Evolutionary conservation across 1,139 yeast genomes (phyloP), one percentile per base, ranked within the genome.

Genomic region (Suzukiozyma palmioleophila): DNA sequence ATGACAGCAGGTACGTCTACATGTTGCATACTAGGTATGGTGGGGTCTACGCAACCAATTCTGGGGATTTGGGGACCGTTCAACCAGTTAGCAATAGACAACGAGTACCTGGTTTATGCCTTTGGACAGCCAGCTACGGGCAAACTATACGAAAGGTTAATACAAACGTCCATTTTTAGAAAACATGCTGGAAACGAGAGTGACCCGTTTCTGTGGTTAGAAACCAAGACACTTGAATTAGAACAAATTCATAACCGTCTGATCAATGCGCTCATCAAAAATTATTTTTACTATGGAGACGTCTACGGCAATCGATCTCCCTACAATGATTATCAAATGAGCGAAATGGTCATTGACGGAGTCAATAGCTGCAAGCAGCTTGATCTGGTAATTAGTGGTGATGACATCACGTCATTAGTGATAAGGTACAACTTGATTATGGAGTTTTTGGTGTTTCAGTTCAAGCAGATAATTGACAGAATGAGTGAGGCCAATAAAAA

Each of bases 1-100:
- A 69, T 77, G 74, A 71, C 77, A 8, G 84, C 83, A 1, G 84
- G 84, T 0, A 79, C 84, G 0, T 77, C 82, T 5, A 77, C 83
- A 0, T 79, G 84, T 45, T 77, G 66, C 43, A 48, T 79, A 3
- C 49, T 68, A 8, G 64, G 68, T 1, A 53, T 60, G 3, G 38
- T 39, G 1, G 25, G 33, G 1, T 21, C 32, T 5, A 28, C 37
- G 1, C 34, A 33, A 1, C 54, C 60, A 22, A 51, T 66, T 2
- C 54, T 60, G 0, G 82, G 82, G 0, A 56, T 77, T 3, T 79
- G 84, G 84, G 84, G 84, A 0, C 84, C 84, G 0, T 78, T 69
- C 48, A 29, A 51, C 48, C 44, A 63, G 54, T 40, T 55, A 52
- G 16, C 51, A 50, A 25, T 55, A 42, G 37, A 54, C 2, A 32